Evolutionary conservation across 306 rosid genomes (phyloP), one percentile per base, ranked within the genome.

Genomic region (Medicago truncatula): DNA sequence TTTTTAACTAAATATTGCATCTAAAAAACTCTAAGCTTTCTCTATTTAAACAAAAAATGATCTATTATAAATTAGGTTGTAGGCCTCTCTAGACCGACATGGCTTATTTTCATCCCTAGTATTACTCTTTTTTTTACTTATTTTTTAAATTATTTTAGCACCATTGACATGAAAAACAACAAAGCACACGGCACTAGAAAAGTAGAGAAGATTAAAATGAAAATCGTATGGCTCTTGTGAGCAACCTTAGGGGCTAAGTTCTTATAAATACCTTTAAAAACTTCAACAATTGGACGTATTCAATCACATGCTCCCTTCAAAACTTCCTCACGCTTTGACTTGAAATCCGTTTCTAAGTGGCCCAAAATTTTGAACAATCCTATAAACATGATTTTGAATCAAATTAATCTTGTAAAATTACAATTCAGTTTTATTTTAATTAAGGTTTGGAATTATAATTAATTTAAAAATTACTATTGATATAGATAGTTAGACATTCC

Each of bases 171-270:
- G 11, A 70, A 56, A 77, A 36, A 47, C 47, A 67, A 9, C 9
- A 60, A 20, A 54, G 39, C 18, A 50, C 43, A 50, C 17, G 80
- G 34, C 80, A 64, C 39, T 54, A 64, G 34, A 41, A 57, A 57
- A 60, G 78, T 28, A 34, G 65, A 36, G 52, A 36, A 31, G 15
- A 70, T 82, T 39, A 17, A 67, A 68, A 41, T 38, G 58, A 23
- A 67, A 59, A 60, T 20, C 15, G 47, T 61, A 17, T 43, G 44
- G 74, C 53, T 36, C 31, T 64, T 65, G 20, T 64, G 52, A 57
- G 65, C 1, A 81, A 62, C 39, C 86, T 85, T 85, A 78, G 44
- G 21, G 75, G 50, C 72, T 78, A 85, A 85, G 86, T 76, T 71
- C 75, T 78, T 31, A 40, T 8, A 40, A 14, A 36, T 15, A 34